These are phyloP conservation scores for Capsella bursapastoris DNA, from an alignment of 345 rosid genomes.

Conservation along the genomic window DNA sequence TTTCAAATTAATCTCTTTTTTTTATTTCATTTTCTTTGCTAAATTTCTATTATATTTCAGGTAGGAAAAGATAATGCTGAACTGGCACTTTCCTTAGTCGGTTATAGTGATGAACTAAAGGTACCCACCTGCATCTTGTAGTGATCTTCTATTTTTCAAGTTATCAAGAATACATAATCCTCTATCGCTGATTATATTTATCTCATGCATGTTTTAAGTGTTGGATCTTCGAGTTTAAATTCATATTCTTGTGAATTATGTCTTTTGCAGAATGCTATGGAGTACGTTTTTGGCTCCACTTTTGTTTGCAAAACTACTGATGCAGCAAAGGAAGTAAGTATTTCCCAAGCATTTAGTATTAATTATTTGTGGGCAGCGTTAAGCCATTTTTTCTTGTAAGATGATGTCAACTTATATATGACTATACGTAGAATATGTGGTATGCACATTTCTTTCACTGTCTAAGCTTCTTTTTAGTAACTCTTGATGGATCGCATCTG, in stretches of 20 bases:
- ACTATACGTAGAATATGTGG: slow-evolving; percentile 10
- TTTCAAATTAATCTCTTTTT: slow-evolving; percentile 1
- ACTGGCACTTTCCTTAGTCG: slow-evolving; percentile 92
- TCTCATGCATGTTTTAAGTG: slow-evolving; percentile 9
- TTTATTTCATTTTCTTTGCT: slow-evolving; percentile 8
- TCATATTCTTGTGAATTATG: slow-evolving; percentile 11
- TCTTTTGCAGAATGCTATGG: slow-evolving; percentile 83
- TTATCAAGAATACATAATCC: slow-evolving; percentile 20
- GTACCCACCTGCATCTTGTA: slow-evolving; percentile 45
- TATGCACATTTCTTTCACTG: slow-evolving; percentile 13
- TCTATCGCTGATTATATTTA: slow-evolving; percentile 4
- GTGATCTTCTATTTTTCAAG: slow-evolving; percentile 23
- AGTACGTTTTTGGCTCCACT: slow-evolving; percentile 92
- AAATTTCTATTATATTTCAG: slow-evolving; percentile 47
- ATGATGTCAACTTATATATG: not conserved
- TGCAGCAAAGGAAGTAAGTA: slow-evolving; percentile 87
- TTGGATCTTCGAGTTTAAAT: slow-evolving; percentile 22
- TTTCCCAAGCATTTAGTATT: slow-evolving; percentile 15
- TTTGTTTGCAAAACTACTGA: slow-evolving; percentile 88
- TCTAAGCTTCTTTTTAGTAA: slow-evolving; percentile 24
- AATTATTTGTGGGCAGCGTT: slow-evolving; percentile 9
- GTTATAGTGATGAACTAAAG: slow-evolving; percentile 73
- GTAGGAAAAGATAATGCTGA: slow-evolving; percentile 93
- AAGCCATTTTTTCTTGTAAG: slow-evolving; percentile 9
- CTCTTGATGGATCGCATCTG: not conserved